A percentile compares a stretch with the other conserved stretches of the same genome.
Conservation (phyloP, 2,329 filamentous ascomycete genomes). For the Colletotrichum sojae region DNA sequence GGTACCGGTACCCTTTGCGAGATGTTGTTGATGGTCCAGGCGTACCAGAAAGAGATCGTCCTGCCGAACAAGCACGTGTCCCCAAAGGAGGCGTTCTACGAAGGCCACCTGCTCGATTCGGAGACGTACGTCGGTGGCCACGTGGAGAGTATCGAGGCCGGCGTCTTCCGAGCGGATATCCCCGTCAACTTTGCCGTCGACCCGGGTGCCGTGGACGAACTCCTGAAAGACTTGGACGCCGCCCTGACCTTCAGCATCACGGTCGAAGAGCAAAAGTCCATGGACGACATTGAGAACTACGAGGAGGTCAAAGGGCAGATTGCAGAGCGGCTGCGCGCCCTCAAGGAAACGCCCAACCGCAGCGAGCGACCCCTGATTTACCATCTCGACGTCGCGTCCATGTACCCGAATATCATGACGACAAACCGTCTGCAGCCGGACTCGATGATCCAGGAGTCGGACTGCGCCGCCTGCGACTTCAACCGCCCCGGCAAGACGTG, state of each 20-base stretch:
- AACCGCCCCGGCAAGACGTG: slow-evolving; percentile 98
- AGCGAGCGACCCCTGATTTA: slow-evolving; percentile 93
- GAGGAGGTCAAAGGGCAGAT: slow-evolving; percentile 90
- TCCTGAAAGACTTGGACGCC: slow-evolving; percentile 87
- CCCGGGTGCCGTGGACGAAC: slow-evolving; percentile 87
- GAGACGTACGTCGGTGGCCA: slow-evolving; percentile 99
- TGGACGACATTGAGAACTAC: slow-evolving; percentile 86
- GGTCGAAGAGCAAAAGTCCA: slow-evolving; percentile 85
- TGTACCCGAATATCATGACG: slow-evolving; percentile 99
- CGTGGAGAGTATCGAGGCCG: slow-evolving; percentile 98
- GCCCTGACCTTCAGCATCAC: slow-evolving; percentile 90
- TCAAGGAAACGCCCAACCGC: slow-evolving; percentile 88
- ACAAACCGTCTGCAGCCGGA: slow-evolving; percentile 97
- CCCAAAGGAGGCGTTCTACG: slow-evolving; percentile 94
- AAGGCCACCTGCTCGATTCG: slow-evolving; percentile 94
- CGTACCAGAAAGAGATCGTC: slow-evolving; percentile 91
- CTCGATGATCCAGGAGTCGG: slow-evolving; percentile 97
- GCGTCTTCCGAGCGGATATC: slow-evolving; percentile 96
- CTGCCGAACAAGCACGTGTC: slow-evolving; percentile 96
- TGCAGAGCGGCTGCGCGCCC: slow-evolving; percentile 73
- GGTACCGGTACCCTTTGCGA: slow-evolving; percentile 99
- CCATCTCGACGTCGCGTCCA: slow-evolving; percentile 97
- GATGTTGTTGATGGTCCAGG: slow-evolving; percentile 99
- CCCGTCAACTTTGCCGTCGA: slow-evolving; percentile 96
- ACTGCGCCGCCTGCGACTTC: slow-evolving; percentile 98